phyloP scores from a whole-genome alignment of 2,329 filamentous ascomycete species.

The Rutstroemia sp. region DNA sequence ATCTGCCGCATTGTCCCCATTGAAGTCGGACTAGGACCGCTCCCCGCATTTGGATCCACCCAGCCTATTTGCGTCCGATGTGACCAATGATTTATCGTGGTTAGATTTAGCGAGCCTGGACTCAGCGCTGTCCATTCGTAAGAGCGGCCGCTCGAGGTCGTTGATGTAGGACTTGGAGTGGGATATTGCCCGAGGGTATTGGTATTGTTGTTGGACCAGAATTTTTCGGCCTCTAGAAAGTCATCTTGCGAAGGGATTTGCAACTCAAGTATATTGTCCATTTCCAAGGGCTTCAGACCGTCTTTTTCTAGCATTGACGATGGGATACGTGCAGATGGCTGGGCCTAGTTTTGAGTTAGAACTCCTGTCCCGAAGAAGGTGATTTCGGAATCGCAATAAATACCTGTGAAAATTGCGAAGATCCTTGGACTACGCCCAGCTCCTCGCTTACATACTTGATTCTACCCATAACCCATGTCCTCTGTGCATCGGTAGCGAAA shows the following conservation, averaged over 20 bases:
- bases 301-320: constrained; percentile 1
- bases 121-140: not conserved
- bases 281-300: not conserved
- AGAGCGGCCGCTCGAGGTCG: not conserved
- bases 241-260: not conserved
- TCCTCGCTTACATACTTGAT: constrained; percentile 19
- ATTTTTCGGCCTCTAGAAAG: not conserved
- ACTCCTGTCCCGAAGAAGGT: not conserved
- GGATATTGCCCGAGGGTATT: not conserved
- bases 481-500: constrained; percentile 17
- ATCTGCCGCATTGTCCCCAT: not conserved
- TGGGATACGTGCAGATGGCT: not conserved
- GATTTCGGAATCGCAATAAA: not conserved
- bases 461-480: constrained; percentile 17
- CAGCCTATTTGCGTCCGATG: not conserved
- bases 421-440: constrained; percentile 20
- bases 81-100: not conserved
- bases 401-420: not conserved
- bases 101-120: not conserved
- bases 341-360: not conserved
- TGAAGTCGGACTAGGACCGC: not conserved
- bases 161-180: not conserved
- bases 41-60: not conserved
- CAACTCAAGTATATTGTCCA: not conserved
- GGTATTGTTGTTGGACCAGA: not conserved